Evolutionary conservation across 2,329 filamentous ascomycete genomes (phyloP).

Genomic region (Fusarium irregulare): DNA sequence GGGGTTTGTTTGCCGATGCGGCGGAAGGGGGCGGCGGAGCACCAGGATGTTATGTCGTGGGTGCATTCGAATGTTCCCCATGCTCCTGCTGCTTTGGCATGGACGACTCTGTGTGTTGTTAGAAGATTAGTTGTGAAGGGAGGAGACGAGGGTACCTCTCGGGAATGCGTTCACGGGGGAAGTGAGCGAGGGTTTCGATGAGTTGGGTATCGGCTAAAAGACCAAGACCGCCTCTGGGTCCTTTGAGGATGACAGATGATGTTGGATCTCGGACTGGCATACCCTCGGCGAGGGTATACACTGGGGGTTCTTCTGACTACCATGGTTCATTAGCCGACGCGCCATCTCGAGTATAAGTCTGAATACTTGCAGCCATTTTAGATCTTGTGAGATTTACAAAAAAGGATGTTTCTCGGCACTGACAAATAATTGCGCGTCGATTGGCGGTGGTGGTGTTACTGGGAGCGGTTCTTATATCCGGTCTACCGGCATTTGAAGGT

Average conservation of each 20-base stretch:
- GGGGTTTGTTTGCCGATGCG: background rate
- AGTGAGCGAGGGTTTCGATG: slow-evolving; percentile 9
- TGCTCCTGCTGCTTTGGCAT: slow-evolving; percentile 11
- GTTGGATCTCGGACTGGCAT: slow-evolving; percentile 9
- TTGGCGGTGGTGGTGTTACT: background rate
- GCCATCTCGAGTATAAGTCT: no score
- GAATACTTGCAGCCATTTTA: background rate
- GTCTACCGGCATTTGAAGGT: background rate
- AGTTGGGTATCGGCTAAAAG: slow-evolving; percentile 8
- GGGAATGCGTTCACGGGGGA: slow-evolving; percentile 4
- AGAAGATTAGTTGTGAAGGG: background rate
- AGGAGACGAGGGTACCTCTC: background rate
- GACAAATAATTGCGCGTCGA: background rate
- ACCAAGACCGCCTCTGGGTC: background rate
- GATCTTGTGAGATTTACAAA: background rate
- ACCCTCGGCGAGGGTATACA: slow-evolving; percentile 14
- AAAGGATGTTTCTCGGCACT: background rate
- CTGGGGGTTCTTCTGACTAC: background rate
- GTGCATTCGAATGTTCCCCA: slow-evolving; percentile 12
- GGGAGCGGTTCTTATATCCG: background rate
- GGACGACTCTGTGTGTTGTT: background rate
- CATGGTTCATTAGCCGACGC: background rate
- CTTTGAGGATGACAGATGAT: background rate
- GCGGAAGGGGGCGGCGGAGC: background rate
- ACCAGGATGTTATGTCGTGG: slow-evolving; percentile 13